Base-by-base conservation (phyloP, 2,329 filamentous ascomycete genomes). In the Fusarium sp. region DNA sequence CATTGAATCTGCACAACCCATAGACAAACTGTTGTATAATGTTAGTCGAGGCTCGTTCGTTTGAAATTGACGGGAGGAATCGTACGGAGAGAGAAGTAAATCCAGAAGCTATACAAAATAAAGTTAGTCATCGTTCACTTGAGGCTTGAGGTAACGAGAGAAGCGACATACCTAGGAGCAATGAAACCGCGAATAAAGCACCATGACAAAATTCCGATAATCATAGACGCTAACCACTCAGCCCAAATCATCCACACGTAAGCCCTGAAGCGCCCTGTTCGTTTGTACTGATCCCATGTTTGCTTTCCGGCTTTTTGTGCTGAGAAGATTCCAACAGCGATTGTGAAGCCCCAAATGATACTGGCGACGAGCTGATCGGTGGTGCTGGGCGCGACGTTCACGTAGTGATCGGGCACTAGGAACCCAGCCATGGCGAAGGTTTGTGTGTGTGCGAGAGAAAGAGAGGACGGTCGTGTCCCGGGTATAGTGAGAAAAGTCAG, bases 341-440 rank as follows among this genome's bases (percentile, higher is more conserved):
- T 48, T 7, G 72, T 73, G 21, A 74, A 74, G 6, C 72, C 72
- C 72, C 72, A 74, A 9, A 74, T 73, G 41, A 74, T 66, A 42
- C 70, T 73, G 45, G 72, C 72, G n/a, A 74, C 60, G n/a, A 69
- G 46, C 23, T 67, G 42, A 39, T 74, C 72, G 30, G 67, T 60
- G 9, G 53, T 46, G 9, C 45, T 64, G 23, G 71, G 71, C 10
- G 26, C 23, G 1, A 73, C 39, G 6, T 39, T 23, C 25, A 60
- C 45, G 26, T 73, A 74, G 21, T 54, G 60, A n/a, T 73, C 67
- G 7, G 71, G 71, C 12, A 69, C 49, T 21, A 69, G 21, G 13
- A 69, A 69, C 8, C 65, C 65, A 6, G 65, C 42, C 65, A 69
- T 69, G 23, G 11, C 31, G 16, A 28, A 10, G 6, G 13, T 18